Evolutionary conservation across 768 basidiomycete genomes (phyloP).

Genomic region (Lactarius quietus): DNA sequence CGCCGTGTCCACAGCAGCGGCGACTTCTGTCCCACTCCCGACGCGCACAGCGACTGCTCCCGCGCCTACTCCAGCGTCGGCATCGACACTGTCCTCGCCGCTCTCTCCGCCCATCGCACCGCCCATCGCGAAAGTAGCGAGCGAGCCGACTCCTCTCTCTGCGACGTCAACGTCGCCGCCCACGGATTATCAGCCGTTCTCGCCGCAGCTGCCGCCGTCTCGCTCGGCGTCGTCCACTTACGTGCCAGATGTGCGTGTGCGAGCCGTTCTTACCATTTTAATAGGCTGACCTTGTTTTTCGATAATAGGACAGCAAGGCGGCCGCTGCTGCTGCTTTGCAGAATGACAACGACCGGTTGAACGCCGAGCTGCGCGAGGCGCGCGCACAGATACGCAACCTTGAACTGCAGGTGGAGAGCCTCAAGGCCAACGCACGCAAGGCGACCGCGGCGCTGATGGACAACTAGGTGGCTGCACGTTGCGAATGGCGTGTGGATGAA

Average conservation of each 20-base stretch:
- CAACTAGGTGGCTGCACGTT: slow-evolving; percentile 17
- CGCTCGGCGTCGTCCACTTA: slow-evolving; percentile 24
- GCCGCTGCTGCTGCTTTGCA: slow-evolving; percentile 32
- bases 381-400: slow-evolving; percentile 78
- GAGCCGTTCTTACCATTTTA: not conserved
- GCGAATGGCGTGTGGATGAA: not conserved
- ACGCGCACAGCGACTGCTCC: slow-evolving; percentile 30
- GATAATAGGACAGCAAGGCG: slow-evolving; percentile 25
- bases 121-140: slow-evolving; percentile 16
- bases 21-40: slow-evolving; percentile 22
- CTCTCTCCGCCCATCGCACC: slow-evolving; percentile 29
- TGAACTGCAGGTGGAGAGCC: slow-evolving; percentile 75
- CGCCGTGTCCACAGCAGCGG: slow-evolving; percentile 36
- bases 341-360: slow-evolving; percentile 62
- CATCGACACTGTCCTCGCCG: slow-evolving; percentile 27
- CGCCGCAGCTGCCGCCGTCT: slow-evolving; percentile 24
- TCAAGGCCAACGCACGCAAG: slow-evolving; percentile 71
- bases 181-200: slow-evolving; percentile 25
- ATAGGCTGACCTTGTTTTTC: not conserved
- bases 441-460: slow-evolving; percentile 60
- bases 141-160: slow-evolving; percentile 13
- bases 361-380: slow-evolving; percentile 69
- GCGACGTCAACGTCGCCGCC: slow-evolving; percentile 19
- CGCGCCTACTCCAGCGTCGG: slow-evolving; percentile 33
- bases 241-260: slow-evolving; percentile 34